Evolutionary conservation across 495 filamentous ascomycete genomes (phyloP), one percentile per base, ranked within the genome.

Genomic region (Penicillium crystallinum): DNA sequence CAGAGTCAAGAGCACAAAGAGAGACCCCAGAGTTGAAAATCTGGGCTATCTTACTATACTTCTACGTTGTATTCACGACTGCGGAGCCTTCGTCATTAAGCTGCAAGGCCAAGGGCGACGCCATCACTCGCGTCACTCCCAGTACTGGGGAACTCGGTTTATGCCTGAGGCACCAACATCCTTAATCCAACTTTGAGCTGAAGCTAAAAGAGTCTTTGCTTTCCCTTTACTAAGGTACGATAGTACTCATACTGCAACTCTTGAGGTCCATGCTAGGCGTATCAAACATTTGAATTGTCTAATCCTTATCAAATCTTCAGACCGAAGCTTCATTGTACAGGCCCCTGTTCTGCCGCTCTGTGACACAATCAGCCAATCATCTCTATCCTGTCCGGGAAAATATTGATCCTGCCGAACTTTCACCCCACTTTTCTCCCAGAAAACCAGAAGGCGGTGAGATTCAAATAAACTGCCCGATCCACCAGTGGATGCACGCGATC

Each of bases 31-130:
- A 38, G 15, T 9, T 55, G 30, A 43, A 29, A 19, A 47, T 27
- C 42, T 29, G 54, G 55, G 45, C 45, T 30, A 36, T 45, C 49
- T 45, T 42, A 50, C 46, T 49, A 45, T 44, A 44, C 39, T 54
- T 38, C 50, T 53, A 46, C 53, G 45, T 48, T 56, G 54, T 52
- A 56, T 52, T 56, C 33, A 41, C 47, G 40, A 51, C 49, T 43
- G 41, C 49, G 41, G 49, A 52, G 49, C 47, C 23, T 41, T 50
- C 47, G 47, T 52, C 49, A 52, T 45, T 52, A 52, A 52, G 49
- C 48, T 52, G 49, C 49, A 52, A 52, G 49, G 38, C 49, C 40
- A 52, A 52, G 31, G 40, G 35, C 40, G 41, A 52, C 49, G 27
- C 21, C 39, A 30, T 52, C 27, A 52, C 49, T 42, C 25, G 49